Conservation (phyloP, 2,329 filamentous ascomycete species). For the Lecanicillium sp. region DNA sequence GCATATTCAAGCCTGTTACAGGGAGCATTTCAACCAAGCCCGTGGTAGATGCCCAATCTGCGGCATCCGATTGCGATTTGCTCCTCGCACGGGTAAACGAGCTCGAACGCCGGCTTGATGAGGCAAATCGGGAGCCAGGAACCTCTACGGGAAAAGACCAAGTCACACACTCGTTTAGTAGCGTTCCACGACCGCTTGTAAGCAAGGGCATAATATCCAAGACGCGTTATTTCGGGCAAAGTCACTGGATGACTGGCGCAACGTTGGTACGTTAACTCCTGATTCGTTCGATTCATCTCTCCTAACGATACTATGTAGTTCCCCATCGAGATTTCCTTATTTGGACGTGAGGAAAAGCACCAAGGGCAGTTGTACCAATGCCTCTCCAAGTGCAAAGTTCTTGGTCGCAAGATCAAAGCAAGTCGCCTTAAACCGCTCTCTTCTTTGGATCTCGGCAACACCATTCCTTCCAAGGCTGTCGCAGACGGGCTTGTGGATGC, state of each 20-base stretch:
- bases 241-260: conserved; percentile 41
- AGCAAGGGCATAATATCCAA: conserved; percentile 31
- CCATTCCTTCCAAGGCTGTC: conserved; percentile 29
- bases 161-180: no score
- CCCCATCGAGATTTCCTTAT: conserved; percentile 18
- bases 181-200: conserved; percentile 9
- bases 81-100: not conserved
- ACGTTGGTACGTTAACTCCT: conserved; percentile 24
- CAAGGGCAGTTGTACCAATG: conserved; percentile 22
- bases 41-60: not conserved
- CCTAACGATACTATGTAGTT: conserved; percentile 17
- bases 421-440: conserved; percentile 27
- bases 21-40: not conserved
- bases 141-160: no score
- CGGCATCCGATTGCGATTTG: not conserved
- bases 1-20: not conserved
- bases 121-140: not conserved
- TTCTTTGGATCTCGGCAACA: conserved; percentile 28
- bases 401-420: conserved; percentile 34
- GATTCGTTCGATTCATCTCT: not conserved
- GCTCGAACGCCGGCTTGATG: not conserved
- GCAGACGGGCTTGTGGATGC: conserved; percentile 43
- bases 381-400: conserved; percentile 31
- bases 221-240: conserved; percentile 38
- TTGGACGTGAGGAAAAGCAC: conserved; percentile 17